Evolutionary conservation across 2,329 filamentous ascomycete species (phyloP), one percentile per base, ranked within the genome.

Genomic region (Aspergillus versicolor): DNA sequence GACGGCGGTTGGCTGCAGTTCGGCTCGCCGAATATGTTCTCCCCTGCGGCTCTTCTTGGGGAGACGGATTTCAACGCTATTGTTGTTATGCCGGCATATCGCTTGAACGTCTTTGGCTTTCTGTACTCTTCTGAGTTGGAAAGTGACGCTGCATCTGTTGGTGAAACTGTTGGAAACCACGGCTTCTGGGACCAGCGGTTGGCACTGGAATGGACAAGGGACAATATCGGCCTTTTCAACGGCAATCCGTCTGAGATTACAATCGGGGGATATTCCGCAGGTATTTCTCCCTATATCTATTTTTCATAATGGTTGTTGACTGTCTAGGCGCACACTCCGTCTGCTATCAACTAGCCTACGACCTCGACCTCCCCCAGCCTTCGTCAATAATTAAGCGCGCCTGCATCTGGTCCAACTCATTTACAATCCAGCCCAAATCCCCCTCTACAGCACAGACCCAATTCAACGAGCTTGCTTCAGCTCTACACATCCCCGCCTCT

Each of bases 121-220:
- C 72, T 85, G 1, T 78, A 81, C 19, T 78, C 79, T 1, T 60
- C 70, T 2, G 81, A 84, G 59, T 62, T 84, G 3, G 67, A 73
- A 34, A 65, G 70, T 2, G 79, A 81, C 47, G 75, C 78, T 3
- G 65, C 69, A 2, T 59, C 63, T 0, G 61, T 56, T 1, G 67
- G 73, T 2, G 75, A 79, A 34, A 70, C 73, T 0, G 67, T 72
- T 2, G 77, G 78, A 2, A 85, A 85, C 55, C 71, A 79, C 27
- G 82, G 82, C 3, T 83, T 84, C 68, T 84, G 81, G 81, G 82
- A 85, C 57, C 82, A 84, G 61, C 73, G 82, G 8, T 63, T 79
- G 21, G 82, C 82, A 2, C 69, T 84, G 5, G 81, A 84, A 65
- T 85, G 82, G 82, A 82, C 80, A 4, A 73, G 74, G 58, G 77